These are phyloP conservation scores for Kluyveromyces dobzhanskii DNA, from an alignment of 805 yeast species.

Conservation along the genomic window DNA sequence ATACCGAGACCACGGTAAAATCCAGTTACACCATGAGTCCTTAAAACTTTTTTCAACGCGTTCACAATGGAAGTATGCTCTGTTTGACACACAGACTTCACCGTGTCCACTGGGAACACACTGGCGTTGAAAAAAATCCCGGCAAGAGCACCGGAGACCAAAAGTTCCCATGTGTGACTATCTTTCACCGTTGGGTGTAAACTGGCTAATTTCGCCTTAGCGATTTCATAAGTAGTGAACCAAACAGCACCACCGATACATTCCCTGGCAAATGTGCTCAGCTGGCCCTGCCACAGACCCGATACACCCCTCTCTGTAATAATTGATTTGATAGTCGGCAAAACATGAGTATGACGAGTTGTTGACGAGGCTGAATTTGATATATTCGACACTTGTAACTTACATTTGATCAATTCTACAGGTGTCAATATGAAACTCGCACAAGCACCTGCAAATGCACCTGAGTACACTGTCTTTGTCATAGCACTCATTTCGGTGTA, in stretches of 20 bases:
- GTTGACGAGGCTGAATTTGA: constrained; percentile 29
- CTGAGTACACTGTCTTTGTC: constrained; percentile 48
- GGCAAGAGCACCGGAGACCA: constrained; percentile 78
- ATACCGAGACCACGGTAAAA: constrained; percentile 82
- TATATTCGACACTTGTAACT: constrained; percentile 57
- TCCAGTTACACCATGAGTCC: constrained; percentile 55
- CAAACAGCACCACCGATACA: constrained; percentile 87
- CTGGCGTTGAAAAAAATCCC: constrained; percentile 76
- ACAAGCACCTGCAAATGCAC: constrained; percentile 73
- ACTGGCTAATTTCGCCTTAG: constrained; percentile 28
- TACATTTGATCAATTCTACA: constrained; percentile 84
- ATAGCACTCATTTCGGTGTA: constrained; percentile 29
- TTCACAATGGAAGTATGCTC: constrained; percentile 34
- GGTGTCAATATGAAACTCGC: constrained; percentile 86
- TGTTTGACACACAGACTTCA: constrained; percentile 75
- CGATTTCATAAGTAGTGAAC: constrained; percentile 82
- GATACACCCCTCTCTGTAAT: constrained; percentile 44
- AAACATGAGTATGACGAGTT: constrained; percentile 25
- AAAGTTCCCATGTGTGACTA: constrained; percentile 42
- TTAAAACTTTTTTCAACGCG: constrained; percentile 34
- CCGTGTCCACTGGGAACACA: constrained; percentile 83
- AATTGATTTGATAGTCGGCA: constrained; percentile 35
- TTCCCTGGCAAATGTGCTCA: constrained; percentile 74
- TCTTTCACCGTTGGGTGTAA: constrained; percentile 10
- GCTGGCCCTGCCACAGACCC: constrained; percentile 86